Percentiles rank a stretch among this genome's conserved stretches.
phyloP scores from a whole-genome alignment of 306 rosid genomes.

The Glycine soja region DNA sequence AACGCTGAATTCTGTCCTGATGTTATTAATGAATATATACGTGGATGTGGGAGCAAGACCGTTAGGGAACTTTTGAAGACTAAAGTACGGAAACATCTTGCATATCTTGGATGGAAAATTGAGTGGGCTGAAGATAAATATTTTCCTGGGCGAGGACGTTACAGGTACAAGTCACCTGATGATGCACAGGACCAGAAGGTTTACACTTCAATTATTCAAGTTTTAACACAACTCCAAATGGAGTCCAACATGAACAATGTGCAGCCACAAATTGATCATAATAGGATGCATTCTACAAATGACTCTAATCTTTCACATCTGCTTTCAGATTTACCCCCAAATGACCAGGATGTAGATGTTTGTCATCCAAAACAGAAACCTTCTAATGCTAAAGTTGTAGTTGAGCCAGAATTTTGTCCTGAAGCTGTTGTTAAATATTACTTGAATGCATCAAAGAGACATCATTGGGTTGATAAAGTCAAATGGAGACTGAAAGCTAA shows the following conservation, averaged over 20 bases:
- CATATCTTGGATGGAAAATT: conserved; percentile 71
- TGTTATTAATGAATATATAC: conserved; percentile 51
- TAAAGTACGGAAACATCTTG: conserved; percentile 62
- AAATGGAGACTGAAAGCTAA: conserved; percentile 54
- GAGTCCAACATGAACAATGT: conserved; percentile 23
- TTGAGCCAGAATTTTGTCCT: conserved; percentile 55
- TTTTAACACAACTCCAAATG: conserved; percentile 45
- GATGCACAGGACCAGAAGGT: conserved; percentile 43
- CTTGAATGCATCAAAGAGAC: conserved; percentile 32
- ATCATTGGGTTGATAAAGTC: not conserved
- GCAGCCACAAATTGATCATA: conserved; percentile 44
- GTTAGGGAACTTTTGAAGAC: conserved; percentile 36
- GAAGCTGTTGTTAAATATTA: conserved; percentile 58
- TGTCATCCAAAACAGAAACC: conserved; percentile 23
- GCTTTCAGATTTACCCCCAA: conserved; percentile 39
- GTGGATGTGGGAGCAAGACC: conserved; percentile 42
- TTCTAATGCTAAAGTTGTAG: conserved; percentile 19
- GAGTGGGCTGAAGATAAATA: conserved; percentile 41
- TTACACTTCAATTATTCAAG: conserved; percentile 58
- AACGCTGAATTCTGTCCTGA: conserved; percentile 56
- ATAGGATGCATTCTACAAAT: conserved; percentile 27
- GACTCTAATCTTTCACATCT: conserved; percentile 23
- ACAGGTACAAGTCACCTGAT: conserved; percentile 61
- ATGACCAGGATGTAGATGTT: conserved; percentile 39
- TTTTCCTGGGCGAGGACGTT: not conserved